Percentiles rank a stretch among this genome's conserved stretches.
phyloP scores from a whole-genome alignment of 148 eudicot species.

The Spergularia marina region DNA sequence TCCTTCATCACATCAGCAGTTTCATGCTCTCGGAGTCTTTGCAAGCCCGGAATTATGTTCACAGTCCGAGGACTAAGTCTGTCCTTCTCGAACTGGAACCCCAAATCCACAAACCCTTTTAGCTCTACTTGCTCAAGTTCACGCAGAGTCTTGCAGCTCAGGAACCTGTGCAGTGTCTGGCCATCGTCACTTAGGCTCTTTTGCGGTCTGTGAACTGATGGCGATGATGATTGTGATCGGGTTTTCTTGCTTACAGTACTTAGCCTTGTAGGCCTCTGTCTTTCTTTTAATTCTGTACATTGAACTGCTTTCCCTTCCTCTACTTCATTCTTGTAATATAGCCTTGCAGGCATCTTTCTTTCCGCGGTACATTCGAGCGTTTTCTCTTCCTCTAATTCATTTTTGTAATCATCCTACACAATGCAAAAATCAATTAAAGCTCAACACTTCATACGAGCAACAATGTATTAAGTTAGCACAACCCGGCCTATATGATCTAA shows the following conservation, averaged over 20 bases:
- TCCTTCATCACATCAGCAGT: not conserved
- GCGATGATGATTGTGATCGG: slow-evolving; percentile 33
- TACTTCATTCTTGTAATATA: slow-evolving; percentile 2
- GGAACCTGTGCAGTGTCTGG: slow-evolving; percentile 29
- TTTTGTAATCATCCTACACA: slow-evolving; percentile 18
- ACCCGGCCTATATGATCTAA: no score
- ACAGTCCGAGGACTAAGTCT: slow-evolving; percentile 41
- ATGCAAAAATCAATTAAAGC: not conserved
- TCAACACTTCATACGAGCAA: not conserved
- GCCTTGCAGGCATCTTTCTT: not conserved
- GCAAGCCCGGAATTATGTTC: slow-evolving; percentile 56
- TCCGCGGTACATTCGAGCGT: not conserved
- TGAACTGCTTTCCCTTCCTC: slow-evolving; percentile 1
- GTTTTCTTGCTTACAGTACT: slow-evolving; percentile 8
- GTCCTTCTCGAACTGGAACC: slow-evolving; percentile 46
- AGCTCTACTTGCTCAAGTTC: slow-evolving; percentile 65
- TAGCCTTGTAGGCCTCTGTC: slow-evolving; percentile 1
- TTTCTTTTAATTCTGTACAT: not conserved
- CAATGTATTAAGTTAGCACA: no score
- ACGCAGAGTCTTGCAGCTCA: slow-evolving; percentile 38
- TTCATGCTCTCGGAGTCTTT: slow-evolving; percentile 27
- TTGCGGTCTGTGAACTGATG: slow-evolving; percentile 2
- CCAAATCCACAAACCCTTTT: slow-evolving; percentile 68
- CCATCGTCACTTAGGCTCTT: slow-evolving; percentile 20
- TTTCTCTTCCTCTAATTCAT: slow-evolving; percentile 4